Evolutionary conservation across 1,284 basidiomycete species (phyloP).

Genomic region (Meripilus lineatus): DNA sequence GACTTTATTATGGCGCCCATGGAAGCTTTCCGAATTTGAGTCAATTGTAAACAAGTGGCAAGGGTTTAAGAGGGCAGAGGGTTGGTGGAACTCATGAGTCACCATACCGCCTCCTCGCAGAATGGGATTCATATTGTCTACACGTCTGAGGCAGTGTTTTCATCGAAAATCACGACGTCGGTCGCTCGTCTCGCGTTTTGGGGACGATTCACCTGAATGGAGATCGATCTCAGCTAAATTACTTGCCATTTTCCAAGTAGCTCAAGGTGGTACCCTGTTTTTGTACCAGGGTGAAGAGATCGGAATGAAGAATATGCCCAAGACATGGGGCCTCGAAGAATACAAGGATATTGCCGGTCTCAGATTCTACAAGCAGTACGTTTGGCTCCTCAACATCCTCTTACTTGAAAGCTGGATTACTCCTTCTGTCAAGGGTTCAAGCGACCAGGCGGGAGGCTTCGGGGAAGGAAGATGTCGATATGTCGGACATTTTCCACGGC

Average conservation of each 20-base stretch:
- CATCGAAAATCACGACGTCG: conserved; percentile 68
- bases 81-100: conserved; percentile 62
- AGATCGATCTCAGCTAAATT: conserved; percentile 57
- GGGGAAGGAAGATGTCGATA: conserved; percentile 42
- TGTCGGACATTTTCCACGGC: conserved; percentile 51
- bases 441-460: conserved; percentile 33
- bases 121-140: background rate
- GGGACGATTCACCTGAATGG: conserved; percentile 52
- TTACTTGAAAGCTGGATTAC: background rate
- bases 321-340: conserved; percentile 64
- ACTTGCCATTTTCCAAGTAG: conserved; percentile 56
- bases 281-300: conserved; percentile 76
- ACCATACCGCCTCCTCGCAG: background rate
- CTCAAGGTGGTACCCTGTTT: conserved; percentile 64
- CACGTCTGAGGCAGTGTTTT: conserved; percentile 36
- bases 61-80: conserved; percentile 45
- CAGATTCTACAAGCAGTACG: conserved; percentile 44
- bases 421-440: conserved; percentile 15
- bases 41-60: conserved; percentile 59
- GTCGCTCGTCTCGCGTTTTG: conserved; percentile 64
- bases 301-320: conserved; percentile 65
- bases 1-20: conserved; percentile 40
- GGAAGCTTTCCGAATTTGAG: conserved; percentile 56
- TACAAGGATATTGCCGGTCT: conserved; percentile 62
- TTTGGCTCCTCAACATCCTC: conserved; percentile 1